A percentile compares a stretch with the other conserved stretches of the same genome.
Conservation (phyloP, 805 yeast genomes). For the Cyberlindnera petersonii region DNA sequence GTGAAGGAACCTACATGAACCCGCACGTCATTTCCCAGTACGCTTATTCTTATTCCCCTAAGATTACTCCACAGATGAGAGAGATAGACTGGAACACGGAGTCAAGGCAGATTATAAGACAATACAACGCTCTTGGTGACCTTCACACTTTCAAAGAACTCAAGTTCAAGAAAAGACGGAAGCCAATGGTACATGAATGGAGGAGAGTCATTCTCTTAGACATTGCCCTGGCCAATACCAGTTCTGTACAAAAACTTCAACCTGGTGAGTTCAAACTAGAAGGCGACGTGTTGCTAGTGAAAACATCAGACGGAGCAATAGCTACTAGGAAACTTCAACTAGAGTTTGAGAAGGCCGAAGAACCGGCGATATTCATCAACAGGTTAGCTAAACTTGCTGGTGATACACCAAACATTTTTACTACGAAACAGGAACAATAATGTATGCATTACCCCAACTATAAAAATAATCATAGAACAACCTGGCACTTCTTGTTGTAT, state of each 20-base stretch:
- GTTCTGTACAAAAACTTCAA: neutral
- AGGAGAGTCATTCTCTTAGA: slow-evolving; percentile 49
- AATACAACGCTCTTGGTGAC: slow-evolving; percentile 52
- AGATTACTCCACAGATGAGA: slow-evolving; percentile 41
- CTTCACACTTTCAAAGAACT: slow-evolving; percentile 43
- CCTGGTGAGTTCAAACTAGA: slow-evolving; percentile 32
- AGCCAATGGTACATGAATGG: slow-evolving; percentile 25
- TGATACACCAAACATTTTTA: slow-evolving; percentile 19
- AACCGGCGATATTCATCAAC: slow-evolving; percentile 39
- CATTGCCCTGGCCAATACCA: slow-evolving; percentile 18
- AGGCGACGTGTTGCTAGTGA: slow-evolving; percentile 32
- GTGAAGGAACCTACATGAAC: slow-evolving; percentile 26
- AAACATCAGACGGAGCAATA: slow-evolving; percentile 43
- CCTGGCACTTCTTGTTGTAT: slow-evolving; percentile 68
- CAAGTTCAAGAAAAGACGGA: slow-evolving; percentile 32
- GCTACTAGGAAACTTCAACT: slow-evolving; percentile 40
- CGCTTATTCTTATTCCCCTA: slow-evolving; percentile 53
- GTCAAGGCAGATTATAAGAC: slow-evolving; percentile 38
- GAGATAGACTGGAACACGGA: slow-evolving; percentile 46
- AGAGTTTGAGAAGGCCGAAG: slow-evolving; percentile 51
- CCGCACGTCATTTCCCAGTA: slow-evolving; percentile 25
- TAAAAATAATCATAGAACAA: slow-evolving; percentile 29
- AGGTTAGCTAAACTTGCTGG: slow-evolving; percentile 47
- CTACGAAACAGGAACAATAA: neutral
- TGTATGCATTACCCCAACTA: neutral